Percentiles rank a stretch among this genome's conserved stretches.
phyloP scores from a whole-genome alignment of 192 early-diverging fungal genomes.

The Ambispora gerdemannii region DNA sequence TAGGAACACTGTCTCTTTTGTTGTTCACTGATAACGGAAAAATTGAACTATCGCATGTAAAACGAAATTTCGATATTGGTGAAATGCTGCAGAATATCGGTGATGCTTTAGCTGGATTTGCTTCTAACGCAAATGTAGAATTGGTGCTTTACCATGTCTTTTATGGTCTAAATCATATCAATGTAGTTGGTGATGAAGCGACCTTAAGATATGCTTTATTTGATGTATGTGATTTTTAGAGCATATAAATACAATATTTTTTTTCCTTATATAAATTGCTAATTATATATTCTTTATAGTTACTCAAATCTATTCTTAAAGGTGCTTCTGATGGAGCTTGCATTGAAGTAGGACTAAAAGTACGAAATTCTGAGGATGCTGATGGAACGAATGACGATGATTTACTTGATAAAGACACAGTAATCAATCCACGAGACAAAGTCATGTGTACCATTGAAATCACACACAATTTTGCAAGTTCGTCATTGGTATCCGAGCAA shows the following conservation, averaged over 20 bases:
- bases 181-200: slow-evolving; percentile 53
- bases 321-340: slow-evolving; percentile 46
- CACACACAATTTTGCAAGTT: slow-evolving; percentile 32
- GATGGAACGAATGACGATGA: slow-evolving; percentile 24
- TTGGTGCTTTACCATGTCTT: slow-evolving; percentile 55
- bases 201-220: slow-evolving; percentile 51
- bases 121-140: slow-evolving; percentile 49
- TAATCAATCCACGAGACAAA: slow-evolving; percentile 30
- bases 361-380: not conserved
- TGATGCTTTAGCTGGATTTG: slow-evolving; percentile 56
- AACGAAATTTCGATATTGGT: slow-evolving; percentile 52
- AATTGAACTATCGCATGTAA: not conserved
- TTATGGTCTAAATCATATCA: slow-evolving; percentile 49
- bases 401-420: slow-evolving; percentile 23
- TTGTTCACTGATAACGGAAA: not conserved
- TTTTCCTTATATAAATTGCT: slow-evolving; percentile 3
- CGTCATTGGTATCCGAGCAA: not conserved
- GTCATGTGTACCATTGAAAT: slow-evolving; percentile 43
- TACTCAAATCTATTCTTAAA: slow-evolving; percentile 50
- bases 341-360: slow-evolving; percentile 49
- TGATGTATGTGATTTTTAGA: slow-evolving; percentile 40
- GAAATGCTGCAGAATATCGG: slow-evolving; percentile 55
- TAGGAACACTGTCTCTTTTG: slow-evolving; percentile 13
- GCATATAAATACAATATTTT: not conserved
- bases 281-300: slow-evolving; percentile 28